phyloP scores from a whole-genome alignment of 2,329 filamentous ascomycete species.

The Polychaeton citri region DNA sequence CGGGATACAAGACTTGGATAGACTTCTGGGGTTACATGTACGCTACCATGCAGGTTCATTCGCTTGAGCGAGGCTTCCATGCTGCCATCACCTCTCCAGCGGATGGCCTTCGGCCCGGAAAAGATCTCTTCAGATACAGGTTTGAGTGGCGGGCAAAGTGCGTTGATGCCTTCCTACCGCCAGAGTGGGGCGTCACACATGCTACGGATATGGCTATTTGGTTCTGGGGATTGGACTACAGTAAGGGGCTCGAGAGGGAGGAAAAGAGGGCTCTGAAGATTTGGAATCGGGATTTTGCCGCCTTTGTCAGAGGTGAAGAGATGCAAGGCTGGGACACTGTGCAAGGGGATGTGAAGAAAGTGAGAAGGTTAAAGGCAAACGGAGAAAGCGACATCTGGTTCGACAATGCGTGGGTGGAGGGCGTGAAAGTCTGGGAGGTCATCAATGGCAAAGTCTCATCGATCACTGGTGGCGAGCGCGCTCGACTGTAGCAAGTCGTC shows the following conservation, averaged over 20 bases:
- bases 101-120: slow-evolving; percentile 20
- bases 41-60: slow-evolving; percentile 43
- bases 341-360: slow-evolving; percentile 19
- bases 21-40: slow-evolving; percentile 43
- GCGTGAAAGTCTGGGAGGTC: slow-evolving; percentile 34
- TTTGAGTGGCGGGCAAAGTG: slow-evolving; percentile 41
- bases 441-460: slow-evolving; percentile 18
- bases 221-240: slow-evolving; percentile 40
- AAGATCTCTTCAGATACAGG: slow-evolving; percentile 38
- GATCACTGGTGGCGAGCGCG: no score
- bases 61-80: slow-evolving; percentile 38
- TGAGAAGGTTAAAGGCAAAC: slow-evolving; percentile 33
- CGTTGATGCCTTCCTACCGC: slow-evolving; percentile 28
- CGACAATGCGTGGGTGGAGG: slow-evolving; percentile 35
- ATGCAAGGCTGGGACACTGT: neutral
- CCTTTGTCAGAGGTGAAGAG: slow-evolving; percentile 27
- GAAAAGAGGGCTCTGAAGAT: slow-evolving; percentile 32
- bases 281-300: slow-evolving; percentile 26
- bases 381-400: slow-evolving; percentile 33
- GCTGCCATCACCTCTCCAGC: slow-evolving; percentile 28
- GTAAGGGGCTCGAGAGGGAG: slow-evolving; percentile 21
- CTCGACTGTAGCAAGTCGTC: no score
- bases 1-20: slow-evolving; percentile 30
- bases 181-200: slow-evolving; percentile 41
- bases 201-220: slow-evolving; percentile 40